A percentile compares a stretch with the other conserved stretches of the same genome.
Evolutionary conservation across 352 stramenopile genomes (phyloP).

Genomic region (Pythium aquatile): DNA sequence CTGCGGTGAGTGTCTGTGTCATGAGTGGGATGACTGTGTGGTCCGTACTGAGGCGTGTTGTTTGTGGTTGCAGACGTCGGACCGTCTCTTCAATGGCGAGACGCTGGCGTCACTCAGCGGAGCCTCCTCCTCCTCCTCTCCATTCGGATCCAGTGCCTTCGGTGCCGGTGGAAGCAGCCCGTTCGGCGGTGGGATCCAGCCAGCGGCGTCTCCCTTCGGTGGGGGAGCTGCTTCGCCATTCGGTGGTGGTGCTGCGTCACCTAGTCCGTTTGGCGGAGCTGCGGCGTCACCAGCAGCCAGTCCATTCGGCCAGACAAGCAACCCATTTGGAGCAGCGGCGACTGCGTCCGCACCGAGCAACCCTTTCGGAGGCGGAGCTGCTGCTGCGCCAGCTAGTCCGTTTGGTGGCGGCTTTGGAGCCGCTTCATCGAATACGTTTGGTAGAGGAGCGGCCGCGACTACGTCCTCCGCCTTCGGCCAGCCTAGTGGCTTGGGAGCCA

Average conservation of each 20-base stretch:
- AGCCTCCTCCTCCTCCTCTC: conserved; percentile 9
- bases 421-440: conserved; percentile 12
- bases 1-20: conserved; percentile 16
- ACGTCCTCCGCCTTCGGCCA: conserved; percentile 4
- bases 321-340: conserved; percentile 31
- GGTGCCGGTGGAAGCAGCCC: conserved; percentile 19
- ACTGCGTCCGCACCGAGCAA: background rate
- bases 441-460: conserved; percentile 4
- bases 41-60: background rate
- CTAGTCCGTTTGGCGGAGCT: conserved; percentile 36
- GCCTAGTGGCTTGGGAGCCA: background rate
- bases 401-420: conserved; percentile 7
- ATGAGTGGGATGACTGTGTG: background rate
- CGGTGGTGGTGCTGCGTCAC: conserved; percentile 5
- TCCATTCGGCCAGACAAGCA: conserved; percentile 24
- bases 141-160: conserved; percentile 14
- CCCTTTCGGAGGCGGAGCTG: background rate
- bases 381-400: conserved; percentile 1
- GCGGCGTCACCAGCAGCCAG: background rate
- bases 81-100: conserved; percentile 59
- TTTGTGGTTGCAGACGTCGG: conserved; percentile 28
- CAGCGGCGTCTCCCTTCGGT: conserved; percentile 35
- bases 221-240: conserved; percentile 13
- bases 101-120: conserved; percentile 25
- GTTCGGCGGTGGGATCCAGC: conserved; percentile 23